Percentiles rank a stretch among this genome's conserved stretches.
These are phyloP conservation scores for Syncephalastrum sp. DNA, from an alignment of 371 early-diverging fungal genomes.

Conservation along the genomic window DNA sequence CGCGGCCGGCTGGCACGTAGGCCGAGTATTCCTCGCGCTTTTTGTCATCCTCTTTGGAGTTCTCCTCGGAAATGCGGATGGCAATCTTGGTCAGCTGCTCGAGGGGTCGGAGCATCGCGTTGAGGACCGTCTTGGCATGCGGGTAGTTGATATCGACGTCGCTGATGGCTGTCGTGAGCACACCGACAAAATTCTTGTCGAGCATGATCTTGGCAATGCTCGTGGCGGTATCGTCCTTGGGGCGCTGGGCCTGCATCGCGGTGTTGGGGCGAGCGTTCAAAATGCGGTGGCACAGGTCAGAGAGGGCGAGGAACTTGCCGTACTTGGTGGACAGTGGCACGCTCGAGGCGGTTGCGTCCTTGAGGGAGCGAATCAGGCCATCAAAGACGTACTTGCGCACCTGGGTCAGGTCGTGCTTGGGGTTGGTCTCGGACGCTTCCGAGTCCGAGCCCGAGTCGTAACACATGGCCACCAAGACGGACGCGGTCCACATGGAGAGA, in stretches of 20 bases:
- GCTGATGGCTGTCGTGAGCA: constrained; percentile 75
- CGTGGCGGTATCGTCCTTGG: constrained; percentile 57
- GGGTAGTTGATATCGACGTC: constrained; percentile 93
- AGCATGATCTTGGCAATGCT: constrained; percentile 82
- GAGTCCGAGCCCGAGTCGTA: constrained; percentile 35
- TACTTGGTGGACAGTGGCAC: constrained; percentile 65
- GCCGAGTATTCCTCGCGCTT: constrained; percentile 35
- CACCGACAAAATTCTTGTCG: constrained; percentile 84
- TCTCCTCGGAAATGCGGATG: constrained; percentile 71
- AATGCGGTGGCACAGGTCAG: constrained; percentile 73
- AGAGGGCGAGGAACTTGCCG: constrained; percentile 64
- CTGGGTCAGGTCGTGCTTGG: constrained; percentile 56
- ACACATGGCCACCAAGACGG: constrained; percentile 61
- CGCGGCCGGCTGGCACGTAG: constrained; percentile 21
- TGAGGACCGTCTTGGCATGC: constrained; percentile 70
- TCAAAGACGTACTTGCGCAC: constrained; percentile 72
- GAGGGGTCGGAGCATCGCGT: constrained; percentile 79
- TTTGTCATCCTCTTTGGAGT: constrained; percentile 32
- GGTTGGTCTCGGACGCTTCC: constrained; percentile 42
- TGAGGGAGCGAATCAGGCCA: constrained; percentile 57
- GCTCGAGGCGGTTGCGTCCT: constrained; percentile 55
- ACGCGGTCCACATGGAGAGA: constrained; percentile 68
- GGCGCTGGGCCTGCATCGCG: constrained; percentile 25
- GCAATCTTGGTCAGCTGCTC: constrained; percentile 88
- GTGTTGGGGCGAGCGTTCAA: constrained; percentile 55